These are phyloP conservation scores for Pisolithus microcarpus DNA, from an alignment of 768 basidiomycete species.

Conservation along the genomic window DNA sequence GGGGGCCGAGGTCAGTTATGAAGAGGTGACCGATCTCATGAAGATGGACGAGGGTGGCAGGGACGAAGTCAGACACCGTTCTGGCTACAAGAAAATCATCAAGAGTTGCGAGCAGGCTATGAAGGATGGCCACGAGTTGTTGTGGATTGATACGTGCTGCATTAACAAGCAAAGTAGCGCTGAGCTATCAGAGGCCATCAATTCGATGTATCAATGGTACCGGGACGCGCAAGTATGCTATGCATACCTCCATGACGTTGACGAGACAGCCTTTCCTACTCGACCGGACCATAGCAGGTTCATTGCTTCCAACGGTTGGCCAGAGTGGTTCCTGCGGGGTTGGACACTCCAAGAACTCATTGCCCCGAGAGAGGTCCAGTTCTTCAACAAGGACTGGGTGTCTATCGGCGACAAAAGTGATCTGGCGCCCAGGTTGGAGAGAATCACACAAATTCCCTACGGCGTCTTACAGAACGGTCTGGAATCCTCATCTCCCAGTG, in stretches of 20 bases:
- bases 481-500: not conserved
- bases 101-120: not conserved
- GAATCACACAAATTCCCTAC: not conserved
- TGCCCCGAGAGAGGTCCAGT: conserved; percentile 10
- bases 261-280: not conserved
- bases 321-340: conserved; percentile 14
- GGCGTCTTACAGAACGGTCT: conserved; percentile 1
- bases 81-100: conserved; percentile 1
- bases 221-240: conserved; percentile 9
- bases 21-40: not conserved
- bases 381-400: conserved; percentile 11
- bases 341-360: conserved; percentile 1
- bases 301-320: not conserved
- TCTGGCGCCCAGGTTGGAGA: not conserved
- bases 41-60: not conserved
- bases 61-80: not conserved
- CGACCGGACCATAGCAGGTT: not conserved
- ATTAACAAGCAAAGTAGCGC: conserved; percentile 16
- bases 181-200: conserved; percentile 13
- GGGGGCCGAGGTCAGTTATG: not conserved
- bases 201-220: conserved; percentile 18
- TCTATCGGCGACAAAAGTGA: conserved; percentile 4
- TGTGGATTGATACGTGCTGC: conserved; percentile 16
- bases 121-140: conserved; percentile 2
- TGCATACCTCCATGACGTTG: conserved; percentile 11